Conservation (phyloP, 257 asterid species). For the Prunella vulgaris region DNA sequence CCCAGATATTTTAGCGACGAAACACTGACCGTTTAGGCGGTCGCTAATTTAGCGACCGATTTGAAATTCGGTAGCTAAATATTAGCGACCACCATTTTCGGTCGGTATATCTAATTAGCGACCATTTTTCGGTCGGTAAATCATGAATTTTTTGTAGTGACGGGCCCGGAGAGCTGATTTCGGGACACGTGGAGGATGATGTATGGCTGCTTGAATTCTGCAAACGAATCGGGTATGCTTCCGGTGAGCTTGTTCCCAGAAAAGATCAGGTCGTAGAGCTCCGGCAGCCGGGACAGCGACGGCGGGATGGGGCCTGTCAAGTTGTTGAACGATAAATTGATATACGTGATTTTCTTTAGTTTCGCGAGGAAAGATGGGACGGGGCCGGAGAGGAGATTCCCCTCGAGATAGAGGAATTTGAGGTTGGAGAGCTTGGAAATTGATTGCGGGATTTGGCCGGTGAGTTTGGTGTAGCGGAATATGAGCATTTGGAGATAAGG, state of each 20-base stretch:
- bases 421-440: constrained; percentile 32
- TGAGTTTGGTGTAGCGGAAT: constrained; percentile 22
- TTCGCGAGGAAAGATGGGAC: neutral
- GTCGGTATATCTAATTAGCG: too few relatives aligned
- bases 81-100: too few relatives aligned
- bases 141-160: too few relatives aligned
- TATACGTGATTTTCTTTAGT: neutral
- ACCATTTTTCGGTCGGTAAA: too few relatives aligned
- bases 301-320: constrained; percentile 34
- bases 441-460: constrained; percentile 33
- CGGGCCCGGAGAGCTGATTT: constrained; percentile 35
- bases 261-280: constrained; percentile 11
- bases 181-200: constrained; percentile 30
- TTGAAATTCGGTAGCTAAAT: too few relatives aligned
- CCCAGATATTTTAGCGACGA: too few relatives aligned
- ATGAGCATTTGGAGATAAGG: constrained; percentile 22
- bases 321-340: constrained; percentile 22
- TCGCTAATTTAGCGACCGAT: too few relatives aligned
- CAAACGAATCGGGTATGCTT: constrained; percentile 23
- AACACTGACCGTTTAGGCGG: too few relatives aligned
- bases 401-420: constrained; percentile 13
- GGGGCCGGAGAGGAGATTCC: neutral
- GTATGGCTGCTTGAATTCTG: constrained; percentile 12
- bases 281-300: too few relatives aligned
- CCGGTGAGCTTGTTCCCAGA: constrained; percentile 45